Conservation (phyloP, 345 rosid genomes). For the Isatis tinctoria region DNA sequence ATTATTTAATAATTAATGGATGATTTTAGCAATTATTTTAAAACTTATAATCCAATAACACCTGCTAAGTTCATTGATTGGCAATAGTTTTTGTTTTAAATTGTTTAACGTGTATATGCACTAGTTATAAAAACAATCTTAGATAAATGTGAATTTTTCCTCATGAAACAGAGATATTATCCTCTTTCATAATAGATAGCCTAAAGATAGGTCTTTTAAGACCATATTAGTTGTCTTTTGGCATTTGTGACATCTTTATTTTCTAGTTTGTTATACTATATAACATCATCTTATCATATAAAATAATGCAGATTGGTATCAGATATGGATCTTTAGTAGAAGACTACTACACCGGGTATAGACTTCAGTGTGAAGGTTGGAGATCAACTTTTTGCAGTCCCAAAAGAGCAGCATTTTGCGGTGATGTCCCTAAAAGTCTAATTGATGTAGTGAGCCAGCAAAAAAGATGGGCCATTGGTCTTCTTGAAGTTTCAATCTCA, state of each 20-base stretch:
- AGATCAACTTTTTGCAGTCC: conserved; percentile 55
- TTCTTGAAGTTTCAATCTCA: conserved; percentile 41
- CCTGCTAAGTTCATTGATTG: neutral
- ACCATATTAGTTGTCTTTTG: neutral
- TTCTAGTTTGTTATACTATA: neutral
- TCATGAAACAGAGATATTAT: neutral
- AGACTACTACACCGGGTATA: conserved; percentile 57
- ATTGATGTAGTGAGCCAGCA: conserved; percentile 47
- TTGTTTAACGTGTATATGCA: neutral
- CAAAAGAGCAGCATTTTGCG: conserved; percentile 53
- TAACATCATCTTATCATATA: neutral
- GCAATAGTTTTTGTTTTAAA: neutral
- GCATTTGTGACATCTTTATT: neutral
- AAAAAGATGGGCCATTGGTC: conserved; percentile 72
- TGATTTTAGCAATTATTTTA: too few relatives aligned
- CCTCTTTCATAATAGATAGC: neutral
- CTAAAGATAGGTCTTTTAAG: neutral
- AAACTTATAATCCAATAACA: too few relatives aligned
- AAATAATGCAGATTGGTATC: conserved; percentile 46
- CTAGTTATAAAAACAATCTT: neutral
- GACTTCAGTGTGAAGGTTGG: conserved; percentile 70
- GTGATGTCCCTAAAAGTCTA: conserved; percentile 49
- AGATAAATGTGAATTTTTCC: neutral
- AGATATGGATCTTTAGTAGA: conserved; percentile 74
- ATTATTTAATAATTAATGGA: too few relatives aligned